Percentiles rank a stretch among this genome's conserved stretches.
phyloP scores from a whole-genome alignment of 352 stramenopile species.

The Pythium dissotocum region DNA sequence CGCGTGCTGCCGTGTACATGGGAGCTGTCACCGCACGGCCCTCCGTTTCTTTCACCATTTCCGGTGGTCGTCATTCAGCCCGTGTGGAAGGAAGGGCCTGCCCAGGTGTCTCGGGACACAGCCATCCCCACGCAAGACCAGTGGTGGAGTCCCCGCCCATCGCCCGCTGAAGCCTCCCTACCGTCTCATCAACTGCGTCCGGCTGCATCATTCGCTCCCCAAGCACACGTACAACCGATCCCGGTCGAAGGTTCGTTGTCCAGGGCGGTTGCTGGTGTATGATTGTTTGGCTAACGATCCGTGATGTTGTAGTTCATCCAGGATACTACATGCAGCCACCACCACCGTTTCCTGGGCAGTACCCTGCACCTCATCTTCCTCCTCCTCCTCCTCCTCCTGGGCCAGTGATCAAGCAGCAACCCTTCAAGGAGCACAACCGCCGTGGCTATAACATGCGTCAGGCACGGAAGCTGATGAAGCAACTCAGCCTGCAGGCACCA shows the following conservation, averaged over 20 bases:
- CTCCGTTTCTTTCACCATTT: slow-evolving; percentile 61
- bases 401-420: not conserved
- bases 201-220: not conserved
- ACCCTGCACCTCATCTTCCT: not conserved
- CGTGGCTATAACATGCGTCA: slow-evolving; percentile 71
- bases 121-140: not conserved
- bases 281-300: not conserved
- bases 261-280: not conserved
- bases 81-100: not conserved
- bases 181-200: not conserved
- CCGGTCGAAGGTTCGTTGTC: not conserved
- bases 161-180: not conserved
- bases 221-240: not conserved
- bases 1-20: slow-evolving; percentile 64
- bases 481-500: slow-evolving; percentile 7
- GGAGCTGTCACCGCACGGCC: slow-evolving; percentile 43
- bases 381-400: not conserved
- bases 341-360: no score
- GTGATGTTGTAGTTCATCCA: not conserved
- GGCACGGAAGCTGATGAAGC: slow-evolving; percentile 36
- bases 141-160: not conserved
- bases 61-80: slow-evolving; percentile 35
- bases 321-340: not conserved
- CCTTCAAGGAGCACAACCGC: slow-evolving; percentile 69
- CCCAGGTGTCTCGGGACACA: not conserved